Percentiles rank a stretch among this genome's conserved stretches.
These are phyloP conservation scores for Penicillium odoratum DNA, from an alignment of 495 filamentous ascomycete genomes.

Conservation along the genomic window DNA sequence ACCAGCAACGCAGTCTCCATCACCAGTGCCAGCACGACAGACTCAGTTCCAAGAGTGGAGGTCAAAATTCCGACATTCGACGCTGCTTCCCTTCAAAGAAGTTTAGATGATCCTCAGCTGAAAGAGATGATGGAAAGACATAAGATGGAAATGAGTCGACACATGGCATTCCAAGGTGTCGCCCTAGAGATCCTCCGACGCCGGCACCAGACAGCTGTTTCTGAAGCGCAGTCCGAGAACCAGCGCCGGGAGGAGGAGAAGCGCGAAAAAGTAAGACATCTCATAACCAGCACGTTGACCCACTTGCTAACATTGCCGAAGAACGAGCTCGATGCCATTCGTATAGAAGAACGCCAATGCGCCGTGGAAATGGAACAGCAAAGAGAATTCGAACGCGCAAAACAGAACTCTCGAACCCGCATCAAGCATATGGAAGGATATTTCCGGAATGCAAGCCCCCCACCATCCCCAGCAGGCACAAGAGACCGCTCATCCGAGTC, in stretches of 20 bases:
- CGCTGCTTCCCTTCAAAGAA: constrained; percentile 42
- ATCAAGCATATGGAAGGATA: constrained; percentile 81
- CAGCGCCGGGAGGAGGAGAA: constrained; percentile 50
- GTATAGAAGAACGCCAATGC: constrained; percentile 74
- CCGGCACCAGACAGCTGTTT: constrained; percentile 36
- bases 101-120: constrained; percentile 48
- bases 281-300: background rate
- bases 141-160: constrained; percentile 57
- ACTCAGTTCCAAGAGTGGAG: constrained; percentile 32
- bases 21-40: constrained; percentile 10
- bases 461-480: constrained; percentile 27
- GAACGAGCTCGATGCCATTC: constrained; percentile 51
- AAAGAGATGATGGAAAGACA: constrained; percentile 53
- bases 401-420: constrained; percentile 62
- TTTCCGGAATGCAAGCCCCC: constrained; percentile 58
- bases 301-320: constrained; percentile 10
- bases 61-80: constrained; percentile 43
- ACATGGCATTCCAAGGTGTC: constrained; percentile 50
- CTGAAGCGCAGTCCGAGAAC: constrained; percentile 28
- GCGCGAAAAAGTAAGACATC: constrained; percentile 50
- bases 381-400: constrained; percentile 55
- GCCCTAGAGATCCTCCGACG: constrained; percentile 32
- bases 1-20: constrained; percentile 7
- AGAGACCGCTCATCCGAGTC: constrained; percentile 25
- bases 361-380: constrained; percentile 67